Evolutionary conservation across 495 filamentous ascomycete genomes (phyloP), one percentile per base, ranked within the genome.

Genomic region (Xylaria bambusicola): DNA sequence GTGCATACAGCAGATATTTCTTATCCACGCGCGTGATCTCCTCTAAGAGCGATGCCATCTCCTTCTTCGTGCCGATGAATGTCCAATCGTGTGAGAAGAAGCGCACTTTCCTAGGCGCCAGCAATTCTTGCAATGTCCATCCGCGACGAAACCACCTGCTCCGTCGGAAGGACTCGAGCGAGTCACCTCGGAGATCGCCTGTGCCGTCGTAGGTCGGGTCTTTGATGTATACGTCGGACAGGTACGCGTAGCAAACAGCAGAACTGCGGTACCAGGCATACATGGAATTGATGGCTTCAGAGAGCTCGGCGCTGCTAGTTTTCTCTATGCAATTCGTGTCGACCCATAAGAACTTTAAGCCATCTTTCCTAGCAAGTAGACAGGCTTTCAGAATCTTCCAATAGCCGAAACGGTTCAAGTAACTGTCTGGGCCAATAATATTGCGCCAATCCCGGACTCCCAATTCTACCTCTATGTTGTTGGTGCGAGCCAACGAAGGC

Each of bases 51-150:
- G 36, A 2, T 20, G 47, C 31, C 31, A 58, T 36, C 12, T 49
- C 36, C 24, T 60, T 52, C 42, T 54, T 62, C 17, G 46, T 54
- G 12, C 55, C 61, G 10, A 62, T 31, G 17, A 17, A 21, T 7
- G 20, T 31, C 61, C 61, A 59, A 36, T 62, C 38, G 35, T 45
- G 36, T 6, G 53, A 58, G 21, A 33, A 59, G 49, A 62, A 62
- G 5, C 18, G 29, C 27, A 52, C 29, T 12, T 29, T 35, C 31
- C 4, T 38, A 0, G 60, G 61, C 4, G 61, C 61, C 21, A 75
- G 52, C 3, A 75, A 62, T 50, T 75, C 73, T 31, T 73, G 71
- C 1, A 75, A 58, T 2, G 71, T 74, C 71, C 71, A 74, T 10
- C 71, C 70, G 35, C 71, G 31, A 5, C 46, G 62, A 52, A 73